Base-by-base conservation (phyloP, 164 flowering plant species). In the Platanus orientalis region DNA sequence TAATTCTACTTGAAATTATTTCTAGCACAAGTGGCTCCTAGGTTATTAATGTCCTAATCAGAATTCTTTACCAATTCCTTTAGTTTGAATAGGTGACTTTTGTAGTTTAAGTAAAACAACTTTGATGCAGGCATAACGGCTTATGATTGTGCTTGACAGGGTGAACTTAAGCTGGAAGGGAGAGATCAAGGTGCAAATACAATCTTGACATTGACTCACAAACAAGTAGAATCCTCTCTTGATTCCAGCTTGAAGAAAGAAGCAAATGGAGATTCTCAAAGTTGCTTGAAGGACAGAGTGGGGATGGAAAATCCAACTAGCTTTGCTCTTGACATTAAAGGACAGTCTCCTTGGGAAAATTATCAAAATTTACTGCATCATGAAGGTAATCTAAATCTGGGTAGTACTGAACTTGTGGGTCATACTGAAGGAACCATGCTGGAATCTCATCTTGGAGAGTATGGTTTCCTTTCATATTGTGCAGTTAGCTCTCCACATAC, bases 71-170 rank as follows among this genome's bases (percentile, higher is more conserved):
- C 21, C 9, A 7, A 44, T 7, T 34, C 29, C 32, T 48, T 34
- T 42, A 14, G n/a, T 32, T 65, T 49, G 28, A 25, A 53, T 25
- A 12, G 28, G 16, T 45, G 40, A 6, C 9, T 27, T 6, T 26
- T 27, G 20, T 63, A 28, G 21, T 26, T 25, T 40, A 60, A 32
- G 25, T 2, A 42, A 32, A 58, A 36, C 25, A 61, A 50, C n/a
- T n/a, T n/a, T 64, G 55, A 56, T 45, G 24, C 27, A 62, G n/a
- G n/a, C n/a, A n/a, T 53, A 21, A 2, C 51, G 25, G 16, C 45
- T 49, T 39, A 25, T 57, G 12, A 6, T 57, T 71, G 49, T 76
- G 61, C 51, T 23, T 75, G 58, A 49, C 79, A 86, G 87, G 78
- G 25, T 49, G 66, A 44, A 19, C 17, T 48, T 52, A 58, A 65